These are phyloP conservation scores for Nothopassalora personata DNA, from an alignment of 2,329 filamentous ascomycete genomes.

Conservation along the genomic window DNA sequence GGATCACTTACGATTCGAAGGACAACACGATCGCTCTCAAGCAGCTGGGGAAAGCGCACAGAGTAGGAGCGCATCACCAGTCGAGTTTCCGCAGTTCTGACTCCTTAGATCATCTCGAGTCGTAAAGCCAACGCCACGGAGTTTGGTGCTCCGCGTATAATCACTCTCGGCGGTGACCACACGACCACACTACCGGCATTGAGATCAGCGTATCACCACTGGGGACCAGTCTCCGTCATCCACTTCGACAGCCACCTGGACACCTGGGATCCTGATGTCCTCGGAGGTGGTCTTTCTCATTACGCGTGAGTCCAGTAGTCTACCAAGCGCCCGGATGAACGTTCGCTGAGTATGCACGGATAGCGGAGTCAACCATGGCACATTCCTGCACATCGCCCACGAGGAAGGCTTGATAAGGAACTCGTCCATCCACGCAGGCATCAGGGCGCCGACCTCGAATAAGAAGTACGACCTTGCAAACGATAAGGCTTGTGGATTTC, in stretches of 20 bases:
- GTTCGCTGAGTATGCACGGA: background rate
- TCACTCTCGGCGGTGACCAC: conserved; percentile 53
- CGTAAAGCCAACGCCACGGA: conserved; percentile 39
- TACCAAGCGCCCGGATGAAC: background rate
- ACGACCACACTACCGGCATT: conserved; percentile 52
- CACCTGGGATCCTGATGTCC: conserved; percentile 52
- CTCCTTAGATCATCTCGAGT: conserved; percentile 40
- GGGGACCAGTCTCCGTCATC: conserved; percentile 53
- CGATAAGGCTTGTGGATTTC: conserved; percentile 55
- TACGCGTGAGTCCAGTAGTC: conserved; percentile 46
- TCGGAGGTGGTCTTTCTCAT: conserved; percentile 55
- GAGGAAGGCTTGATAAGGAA: conserved; percentile 57
- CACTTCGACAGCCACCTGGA: conserved; percentile 52
- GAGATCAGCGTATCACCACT: conserved; percentile 46
- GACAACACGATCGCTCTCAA: conserved; percentile 52
- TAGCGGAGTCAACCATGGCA: conserved; percentile 56
- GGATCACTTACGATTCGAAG: conserved; percentile 19
- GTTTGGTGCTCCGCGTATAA: conserved; percentile 46
- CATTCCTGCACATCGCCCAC: conserved; percentile 56
- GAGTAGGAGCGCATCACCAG: conserved; percentile 30
- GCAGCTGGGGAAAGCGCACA: conserved; percentile 50
- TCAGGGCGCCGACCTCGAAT: conserved; percentile 50
- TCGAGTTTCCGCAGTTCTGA: background rate
- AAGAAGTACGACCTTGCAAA: conserved; percentile 50
- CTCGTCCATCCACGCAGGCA: conserved; percentile 57